Conservation (phyloP, 768 basidiomycete genomes). For the Gloeopeniophorella convolvens region DNA sequence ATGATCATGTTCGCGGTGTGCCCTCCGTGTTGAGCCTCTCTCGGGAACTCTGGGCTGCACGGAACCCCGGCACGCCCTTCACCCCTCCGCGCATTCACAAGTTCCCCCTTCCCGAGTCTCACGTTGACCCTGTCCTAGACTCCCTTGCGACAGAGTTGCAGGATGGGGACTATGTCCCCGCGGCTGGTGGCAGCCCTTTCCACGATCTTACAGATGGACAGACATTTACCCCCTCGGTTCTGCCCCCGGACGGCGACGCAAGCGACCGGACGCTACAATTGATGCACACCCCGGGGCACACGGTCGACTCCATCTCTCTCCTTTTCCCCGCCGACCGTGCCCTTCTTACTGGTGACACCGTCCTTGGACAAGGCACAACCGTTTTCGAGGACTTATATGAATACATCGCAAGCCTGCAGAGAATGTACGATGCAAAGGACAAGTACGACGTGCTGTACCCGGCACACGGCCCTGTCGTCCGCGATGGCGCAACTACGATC, state of each 20-base stretch:
- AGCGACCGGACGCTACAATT: constrained; percentile 44
- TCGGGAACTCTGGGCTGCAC: constrained; percentile 50
- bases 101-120: constrained; percentile 39
- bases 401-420: constrained; percentile 61
- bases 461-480: constrained; percentile 78
- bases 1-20: constrained; percentile 79
- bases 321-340: constrained; percentile 61
- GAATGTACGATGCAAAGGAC: constrained; percentile 35
- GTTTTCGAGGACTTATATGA: constrained; percentile 78
- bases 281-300: constrained; percentile 87
- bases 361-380: constrained; percentile 86
- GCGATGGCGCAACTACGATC: constrained; percentile 55
- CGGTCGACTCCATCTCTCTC: constrained; percentile 76
- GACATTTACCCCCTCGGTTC: constrained; percentile 33
- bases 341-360: constrained; percentile 86
- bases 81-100: constrained; percentile 72
- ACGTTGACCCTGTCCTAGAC: constrained; percentile 33
- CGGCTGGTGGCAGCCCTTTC: constrained; percentile 36
- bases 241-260: constrained; percentile 3
- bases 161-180: constrained; percentile 40
- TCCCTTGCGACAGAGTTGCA: constrained; percentile 37
- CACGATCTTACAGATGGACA: constrained; percentile 59
- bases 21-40: constrained; percentile 63
- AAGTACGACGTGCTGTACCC: constrained; percentile 63
- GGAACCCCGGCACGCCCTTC: constrained; percentile 36